These are phyloP conservation scores for Suillus luteus DNA, from an alignment of 768 basidiomycete species.

Conservation along the genomic window DNA sequence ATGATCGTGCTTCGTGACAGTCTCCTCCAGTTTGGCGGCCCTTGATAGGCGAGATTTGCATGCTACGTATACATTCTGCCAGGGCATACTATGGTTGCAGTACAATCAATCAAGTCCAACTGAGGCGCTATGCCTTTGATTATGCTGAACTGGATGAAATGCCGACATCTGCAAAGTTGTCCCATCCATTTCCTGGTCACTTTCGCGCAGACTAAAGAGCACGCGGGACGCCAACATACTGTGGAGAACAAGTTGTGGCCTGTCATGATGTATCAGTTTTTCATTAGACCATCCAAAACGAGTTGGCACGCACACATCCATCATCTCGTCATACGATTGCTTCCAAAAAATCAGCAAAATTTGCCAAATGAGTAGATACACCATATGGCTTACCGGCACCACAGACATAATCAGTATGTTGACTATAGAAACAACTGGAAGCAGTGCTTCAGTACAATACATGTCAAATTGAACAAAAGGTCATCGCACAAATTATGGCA, in stretches of 20 bases:
- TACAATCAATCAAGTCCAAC: neutral
- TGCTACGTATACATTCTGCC: neutral
- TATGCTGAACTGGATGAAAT: neutral
- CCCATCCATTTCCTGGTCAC: neutral
- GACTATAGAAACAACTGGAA: neutral
- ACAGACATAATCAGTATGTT: neutral
- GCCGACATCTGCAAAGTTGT: neutral
- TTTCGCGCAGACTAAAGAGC: neutral
- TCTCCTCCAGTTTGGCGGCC: neutral
- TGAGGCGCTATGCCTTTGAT: neutral
- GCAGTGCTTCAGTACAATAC: neutral
- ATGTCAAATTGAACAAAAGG: neutral
- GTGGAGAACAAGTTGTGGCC: conserved; percentile 2
- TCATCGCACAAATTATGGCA: neutral
- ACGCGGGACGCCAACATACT: conserved; percentile 3
- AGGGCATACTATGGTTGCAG: neutral
- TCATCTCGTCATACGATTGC: neutral
- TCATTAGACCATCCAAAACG: neutral
- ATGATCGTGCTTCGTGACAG: conserved; percentile 1
- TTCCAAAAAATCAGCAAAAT: neutral
- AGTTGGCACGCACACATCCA: neutral
- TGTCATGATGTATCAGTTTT: neutral
- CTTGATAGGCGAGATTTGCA: neutral
- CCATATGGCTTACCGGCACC: neutral
- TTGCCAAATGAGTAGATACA: neutral